Evolutionary conservation across 129 eudicot genomes (phyloP).

Genomic region (Tagetes erecta): DNA sequence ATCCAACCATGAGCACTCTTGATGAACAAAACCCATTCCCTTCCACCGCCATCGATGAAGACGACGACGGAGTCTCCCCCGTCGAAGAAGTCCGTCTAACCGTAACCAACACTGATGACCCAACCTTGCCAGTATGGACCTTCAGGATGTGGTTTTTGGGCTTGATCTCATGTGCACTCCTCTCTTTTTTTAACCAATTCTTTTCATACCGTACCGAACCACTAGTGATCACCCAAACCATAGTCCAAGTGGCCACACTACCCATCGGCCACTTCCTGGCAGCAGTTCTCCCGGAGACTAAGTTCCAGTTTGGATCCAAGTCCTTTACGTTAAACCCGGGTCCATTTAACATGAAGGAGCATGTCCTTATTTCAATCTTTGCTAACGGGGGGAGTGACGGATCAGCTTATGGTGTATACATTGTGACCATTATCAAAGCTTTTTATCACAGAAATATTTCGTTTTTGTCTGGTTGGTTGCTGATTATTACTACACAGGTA

Average conservation of each 20-base stretch:
- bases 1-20: not conserved
- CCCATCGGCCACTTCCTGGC: slow-evolving; percentile 91
- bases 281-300: slow-evolving; percentile 46
- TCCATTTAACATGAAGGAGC: slow-evolving; percentile 49
- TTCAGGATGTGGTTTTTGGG: slow-evolving; percentile 96
- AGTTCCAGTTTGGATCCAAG: slow-evolving; percentile 63
- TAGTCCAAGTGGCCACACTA: slow-evolving; percentile 75
- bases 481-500: slow-evolving; percentile 88
- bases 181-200: slow-evolving; percentile 88
- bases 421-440: slow-evolving; percentile 76
- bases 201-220: slow-evolving; percentile 88
- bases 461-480: slow-evolving; percentile 86
- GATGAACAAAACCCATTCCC: not conserved
- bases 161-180: slow-evolving; percentile 63
- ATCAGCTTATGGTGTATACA: slow-evolving; percentile 79
- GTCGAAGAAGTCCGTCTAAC: slow-evolving; percentile 86
- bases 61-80: slow-evolving; percentile 64
- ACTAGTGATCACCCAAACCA: slow-evolving; percentile 68
- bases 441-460: slow-evolving; percentile 72
- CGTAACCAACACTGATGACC: slow-evolving; percentile 81
- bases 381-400: slow-evolving; percentile 97
- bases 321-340: slow-evolving; percentile 61
- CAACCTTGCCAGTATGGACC: slow-evolving; percentile 86
- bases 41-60: slow-evolving; percentile 17
- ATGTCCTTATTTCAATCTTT: slow-evolving; percentile 77